Conservation (phyloP, 352 stramenopile species). For the Pythium folliculosum region DNA sequence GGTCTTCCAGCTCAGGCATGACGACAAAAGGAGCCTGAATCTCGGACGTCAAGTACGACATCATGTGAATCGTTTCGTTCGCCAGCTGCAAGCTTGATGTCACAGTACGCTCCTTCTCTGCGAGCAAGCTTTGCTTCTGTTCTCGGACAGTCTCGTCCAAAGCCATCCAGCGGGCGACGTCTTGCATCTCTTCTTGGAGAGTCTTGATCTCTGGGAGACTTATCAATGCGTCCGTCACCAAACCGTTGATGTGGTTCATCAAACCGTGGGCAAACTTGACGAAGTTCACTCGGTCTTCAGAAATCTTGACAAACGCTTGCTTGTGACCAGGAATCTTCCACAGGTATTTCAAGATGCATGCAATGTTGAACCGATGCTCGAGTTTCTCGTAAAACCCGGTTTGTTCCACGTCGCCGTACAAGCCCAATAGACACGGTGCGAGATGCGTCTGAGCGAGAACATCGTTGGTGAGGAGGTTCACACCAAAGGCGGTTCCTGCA, state of each 20-base stretch:
- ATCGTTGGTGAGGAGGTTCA: conserved; percentile 69
- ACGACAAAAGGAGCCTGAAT: conserved; percentile 93
- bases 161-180: conserved; percentile 71
- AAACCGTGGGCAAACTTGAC: conserved; percentile 99
- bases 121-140: conserved; percentile 81
- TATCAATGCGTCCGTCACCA: conserved; percentile 96
- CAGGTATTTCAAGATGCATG: conserved; percentile 96
- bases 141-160: conserved; percentile 91
- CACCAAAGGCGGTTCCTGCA: conserved; percentile 42
- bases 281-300: conserved; percentile 92
- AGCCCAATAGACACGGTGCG: conserved; percentile 93
- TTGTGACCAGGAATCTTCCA: conserved; percentile 96
- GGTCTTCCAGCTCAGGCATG: conserved; percentile 91
- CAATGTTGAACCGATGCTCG: conserved; percentile 96
- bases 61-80: conserved; percentile 98
- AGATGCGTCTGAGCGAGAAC: conserved; percentile 80
- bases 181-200: conserved; percentile 91
- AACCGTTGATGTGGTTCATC: conserved; percentile 98
- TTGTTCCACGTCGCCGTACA: conserved; percentile 98
- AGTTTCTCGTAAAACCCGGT: conserved; percentile 99
- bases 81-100: conserved; percentile 93
- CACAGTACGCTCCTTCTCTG: conserved; percentile 91
- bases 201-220: conserved; percentile 95
- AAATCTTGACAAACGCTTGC: conserved; percentile 93
- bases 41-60: conserved; percentile 96